A percentile compares a stretch with the other conserved stretches of the same genome.
phyloP scores from a whole-genome alignment of 2,329 filamentous ascomycete species.

The Zymoseptoria tritici region DNA sequence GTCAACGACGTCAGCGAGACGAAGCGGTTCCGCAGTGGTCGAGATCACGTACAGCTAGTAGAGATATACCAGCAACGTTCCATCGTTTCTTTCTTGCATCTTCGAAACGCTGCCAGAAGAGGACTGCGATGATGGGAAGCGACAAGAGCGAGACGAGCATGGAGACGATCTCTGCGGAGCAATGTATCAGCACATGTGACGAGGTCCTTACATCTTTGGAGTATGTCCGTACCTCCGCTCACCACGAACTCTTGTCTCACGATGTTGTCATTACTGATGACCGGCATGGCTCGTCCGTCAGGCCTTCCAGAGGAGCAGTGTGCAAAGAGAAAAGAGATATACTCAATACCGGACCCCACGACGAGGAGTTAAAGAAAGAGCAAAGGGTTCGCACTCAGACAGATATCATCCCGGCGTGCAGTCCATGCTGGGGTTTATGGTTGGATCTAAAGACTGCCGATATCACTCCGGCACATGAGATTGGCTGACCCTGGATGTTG shows the following conservation, averaged over 20 bases:
- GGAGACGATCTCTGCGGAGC: slow-evolving; percentile 4
- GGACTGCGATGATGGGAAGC: slow-evolving; percentile 11
- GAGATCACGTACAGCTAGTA: neutral
- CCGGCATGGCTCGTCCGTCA: slow-evolving; percentile 3
- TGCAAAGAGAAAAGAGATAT: neutral
- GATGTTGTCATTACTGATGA: slow-evolving; percentile 6
- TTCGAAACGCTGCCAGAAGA: slow-evolving; percentile 8
- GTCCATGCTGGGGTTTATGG: neutral
- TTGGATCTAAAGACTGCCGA: neutral
- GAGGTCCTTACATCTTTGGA: neutral
- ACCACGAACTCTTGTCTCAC: slow-evolving; percentile 5
- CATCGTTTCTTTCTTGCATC: slow-evolving; percentile 4
- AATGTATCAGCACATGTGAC: neutral
- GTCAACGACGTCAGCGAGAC: neutral
- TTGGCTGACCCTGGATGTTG: neutral
- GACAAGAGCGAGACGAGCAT: slow-evolving; percentile 8
- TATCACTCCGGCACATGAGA: neutral
- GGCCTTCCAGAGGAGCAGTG: neutral
- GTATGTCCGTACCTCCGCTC: slow-evolving; percentile 1
- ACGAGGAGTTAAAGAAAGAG: neutral
- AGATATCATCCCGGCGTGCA: neutral
- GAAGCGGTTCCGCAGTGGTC: neutral
- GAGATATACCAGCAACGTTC: neutral
- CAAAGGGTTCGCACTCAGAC: no score
- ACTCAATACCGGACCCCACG: neutral